phyloP scores from a whole-genome alignment of 1,284 basidiomycete species.

The Ceratobasidium papillatum region DNA sequence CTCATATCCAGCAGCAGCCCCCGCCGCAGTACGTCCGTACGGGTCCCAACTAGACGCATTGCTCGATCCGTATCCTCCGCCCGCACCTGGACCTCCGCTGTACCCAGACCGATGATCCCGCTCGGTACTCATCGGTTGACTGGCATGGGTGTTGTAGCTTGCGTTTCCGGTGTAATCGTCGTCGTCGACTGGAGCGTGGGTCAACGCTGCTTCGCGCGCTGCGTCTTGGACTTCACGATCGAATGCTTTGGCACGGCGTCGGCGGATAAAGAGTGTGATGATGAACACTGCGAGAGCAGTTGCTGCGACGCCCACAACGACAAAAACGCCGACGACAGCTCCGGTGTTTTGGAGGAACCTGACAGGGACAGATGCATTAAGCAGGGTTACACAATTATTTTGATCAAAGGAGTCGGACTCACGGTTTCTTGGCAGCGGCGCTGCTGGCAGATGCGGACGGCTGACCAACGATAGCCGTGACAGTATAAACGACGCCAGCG shows the following conservation, averaged over 20 bases:
- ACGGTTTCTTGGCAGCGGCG: conserved; percentile 25
- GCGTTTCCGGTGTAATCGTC: conserved; percentile 16
- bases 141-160: conserved; percentile 32
- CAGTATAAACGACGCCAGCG: conserved; percentile 7
- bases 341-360: conserved; percentile 45
- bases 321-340: conserved; percentile 44
- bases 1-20: conserved; percentile 12
- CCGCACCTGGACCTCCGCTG: too few species aligned
- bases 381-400: background rate
- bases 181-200: conserved; percentile 25
- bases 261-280: conserved; percentile 41
- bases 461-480: conserved; percentile 1
- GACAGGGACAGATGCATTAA: background rate
- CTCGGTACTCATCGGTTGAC: conserved; percentile 34
- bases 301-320: conserved; percentile 43
- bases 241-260: conserved; percentile 39
- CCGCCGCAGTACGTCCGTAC: conserved; percentile 8
- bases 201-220: conserved; percentile 36
- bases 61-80: background rate
- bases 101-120: background rate
- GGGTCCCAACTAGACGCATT: conserved; percentile 23
- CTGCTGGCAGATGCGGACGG: background rate
- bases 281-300: conserved; percentile 40
- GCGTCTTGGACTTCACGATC: conserved; percentile 43
- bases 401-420: conserved; percentile 5